phyloP scores from a whole-genome alignment of 1,139 yeast species.

The Debaryomyces udenii region DNA sequence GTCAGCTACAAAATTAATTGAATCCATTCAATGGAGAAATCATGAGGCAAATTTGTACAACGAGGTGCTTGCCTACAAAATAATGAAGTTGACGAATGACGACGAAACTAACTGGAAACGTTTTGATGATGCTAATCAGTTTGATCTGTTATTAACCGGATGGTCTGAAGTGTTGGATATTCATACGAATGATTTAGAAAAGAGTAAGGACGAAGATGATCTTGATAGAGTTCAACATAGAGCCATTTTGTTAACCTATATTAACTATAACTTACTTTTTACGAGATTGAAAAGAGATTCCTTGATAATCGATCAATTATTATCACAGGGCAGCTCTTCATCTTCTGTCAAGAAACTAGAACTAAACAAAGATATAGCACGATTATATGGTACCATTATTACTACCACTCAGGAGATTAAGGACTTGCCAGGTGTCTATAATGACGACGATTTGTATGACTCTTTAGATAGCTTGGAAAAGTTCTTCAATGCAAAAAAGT shows the following conservation, averaged over 20 bases:
- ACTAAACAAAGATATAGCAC: conserved; percentile 47
- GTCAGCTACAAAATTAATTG: conserved; percentile 30
- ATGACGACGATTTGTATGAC: conserved; percentile 67
- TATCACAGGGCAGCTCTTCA: conserved; percentile 5
- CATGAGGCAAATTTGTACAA: conserved; percentile 71
- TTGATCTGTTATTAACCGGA: conserved; percentile 35
- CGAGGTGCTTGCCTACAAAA: conserved; percentile 69
- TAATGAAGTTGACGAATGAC: conserved; percentile 46
- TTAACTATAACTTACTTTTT: conserved; percentile 67
- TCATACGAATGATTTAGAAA: conserved; percentile 54
- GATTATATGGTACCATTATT: conserved; percentile 53
- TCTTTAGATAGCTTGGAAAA: conserved; percentile 54
- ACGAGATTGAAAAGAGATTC: conserved; percentile 75
- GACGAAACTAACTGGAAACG: conserved; percentile 25
- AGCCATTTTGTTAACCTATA: conserved; percentile 73
- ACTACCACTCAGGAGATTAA: conserved; percentile 56
- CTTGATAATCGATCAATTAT: conserved; percentile 44
- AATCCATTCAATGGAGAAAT: conserved; percentile 65
- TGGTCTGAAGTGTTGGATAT: conserved; percentile 46
- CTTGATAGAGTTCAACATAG: conserved; percentile 66
- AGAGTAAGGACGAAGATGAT: conserved; percentile 47
- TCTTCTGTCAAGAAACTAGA: conserved; percentile 26
- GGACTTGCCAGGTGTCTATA: conserved; percentile 89
- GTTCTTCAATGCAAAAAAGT: conserved; percentile 51
- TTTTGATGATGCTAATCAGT: conserved; percentile 28